Conservation (phyloP, 2,329 filamentous ascomycete genomes). For the Penicillium sp. region DNA sequence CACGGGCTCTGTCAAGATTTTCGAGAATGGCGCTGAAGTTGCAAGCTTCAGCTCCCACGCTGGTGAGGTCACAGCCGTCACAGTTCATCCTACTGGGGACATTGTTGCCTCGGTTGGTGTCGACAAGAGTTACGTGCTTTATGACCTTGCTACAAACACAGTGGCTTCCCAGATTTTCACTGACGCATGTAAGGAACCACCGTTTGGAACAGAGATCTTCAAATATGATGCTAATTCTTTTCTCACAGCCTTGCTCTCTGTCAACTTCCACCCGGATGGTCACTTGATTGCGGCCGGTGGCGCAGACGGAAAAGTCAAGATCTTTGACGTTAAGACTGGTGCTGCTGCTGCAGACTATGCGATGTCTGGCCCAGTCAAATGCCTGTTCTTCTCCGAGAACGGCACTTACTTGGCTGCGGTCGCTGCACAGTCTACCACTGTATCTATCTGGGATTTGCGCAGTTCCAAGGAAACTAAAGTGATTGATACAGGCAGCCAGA, state of each 20-base stretch:
- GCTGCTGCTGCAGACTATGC: constrained; percentile 73
- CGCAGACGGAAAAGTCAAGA: constrained; percentile 74
- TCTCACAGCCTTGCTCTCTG: constrained; percentile 65
- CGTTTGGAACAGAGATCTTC: constrained; percentile 9
- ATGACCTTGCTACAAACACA: constrained; percentile 69
- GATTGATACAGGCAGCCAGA: constrained; percentile 78
- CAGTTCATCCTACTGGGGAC: constrained; percentile 77
- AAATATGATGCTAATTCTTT: constrained; percentile 18
- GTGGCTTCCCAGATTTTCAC: constrained; percentile 76
- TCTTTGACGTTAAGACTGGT: constrained; percentile 83
- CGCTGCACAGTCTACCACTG: constrained; percentile 70
- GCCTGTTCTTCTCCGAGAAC: constrained; percentile 88
- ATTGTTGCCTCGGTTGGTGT: constrained; percentile 83
- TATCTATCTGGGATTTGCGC: constrained; percentile 88
- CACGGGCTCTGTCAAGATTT: constrained; percentile 77
- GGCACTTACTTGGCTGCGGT: constrained; percentile 91
- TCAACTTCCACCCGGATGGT: constrained; percentile 94
- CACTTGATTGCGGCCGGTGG: constrained; percentile 85
- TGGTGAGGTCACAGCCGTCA: constrained; percentile 72
- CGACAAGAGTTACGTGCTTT: constrained; percentile 91
- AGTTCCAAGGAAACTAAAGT: constrained; percentile 80
- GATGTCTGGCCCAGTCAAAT: constrained; percentile 64
- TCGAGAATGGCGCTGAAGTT: constrained; percentile 67
- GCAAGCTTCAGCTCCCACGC: constrained; percentile 77
- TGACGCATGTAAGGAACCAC: constrained; percentile 64